Percentiles rank a stretch among this genome's conserved stretches.
Conservation (phyloP, 352 stramenopile species). For the Pythium periplocum region DNA sequence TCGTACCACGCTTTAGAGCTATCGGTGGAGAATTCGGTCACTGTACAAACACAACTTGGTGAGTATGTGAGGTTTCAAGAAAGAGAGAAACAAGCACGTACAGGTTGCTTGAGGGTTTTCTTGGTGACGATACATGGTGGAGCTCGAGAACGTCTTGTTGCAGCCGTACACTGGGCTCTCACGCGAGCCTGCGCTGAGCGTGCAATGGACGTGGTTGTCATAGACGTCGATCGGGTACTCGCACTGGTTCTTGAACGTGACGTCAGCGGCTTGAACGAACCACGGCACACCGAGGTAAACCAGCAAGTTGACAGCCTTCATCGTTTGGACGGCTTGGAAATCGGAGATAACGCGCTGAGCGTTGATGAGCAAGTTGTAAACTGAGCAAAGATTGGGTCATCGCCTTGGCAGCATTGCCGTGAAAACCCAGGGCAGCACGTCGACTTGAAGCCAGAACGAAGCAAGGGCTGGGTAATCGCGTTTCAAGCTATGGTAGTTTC, state of each 20-base stretch:
- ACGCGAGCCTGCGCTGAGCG: conserved; percentile 5
- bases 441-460: no score
- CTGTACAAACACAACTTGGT: conserved; percentile 4
- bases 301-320: no score
- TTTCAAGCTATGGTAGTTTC: no score
- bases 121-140: conserved; percentile 17
- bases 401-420: no score
- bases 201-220: conserved; percentile 16
- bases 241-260: conserved; percentile 26
- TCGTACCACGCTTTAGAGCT: conserved; percentile 23
- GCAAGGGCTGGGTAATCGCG: no score
- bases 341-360: no score
- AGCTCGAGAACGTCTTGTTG: conserved; percentile 7
- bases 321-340: no score
- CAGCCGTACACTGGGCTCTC: conserved; percentile 11
- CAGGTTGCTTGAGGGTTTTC: conserved; percentile 12
- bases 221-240: conserved; percentile 25
- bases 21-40: conserved; percentile 20
- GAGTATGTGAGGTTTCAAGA: neutral
- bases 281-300: no score
- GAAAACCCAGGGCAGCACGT: no score
- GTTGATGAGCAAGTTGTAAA: no score
- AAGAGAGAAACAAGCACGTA: conserved; percentile 3
- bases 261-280: conserved; percentile 1
- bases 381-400: no score